Evolutionary conservation across 495 filamentous ascomycete genomes (phyloP), one percentile per base, ranked within the genome.

Genomic region (Podospora australis): DNA sequence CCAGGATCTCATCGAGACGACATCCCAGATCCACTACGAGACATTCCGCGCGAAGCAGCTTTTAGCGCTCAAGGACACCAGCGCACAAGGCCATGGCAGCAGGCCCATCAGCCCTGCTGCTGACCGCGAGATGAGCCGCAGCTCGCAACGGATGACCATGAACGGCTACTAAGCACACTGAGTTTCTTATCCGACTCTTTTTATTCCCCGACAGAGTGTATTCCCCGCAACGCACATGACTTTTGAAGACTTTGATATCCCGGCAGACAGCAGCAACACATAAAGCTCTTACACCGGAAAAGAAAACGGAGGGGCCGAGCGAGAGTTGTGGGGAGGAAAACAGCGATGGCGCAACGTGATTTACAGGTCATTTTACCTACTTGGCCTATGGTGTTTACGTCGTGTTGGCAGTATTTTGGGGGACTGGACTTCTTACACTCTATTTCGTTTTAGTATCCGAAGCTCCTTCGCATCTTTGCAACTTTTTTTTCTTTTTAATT

Each of bases 21-120:
- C 92, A n/a, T 95, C 90, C 56, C 92, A 97, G 75, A 99, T 97
- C 70, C 92, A 99, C 76, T 99, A 99, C 74, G 92, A 99, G 78
- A 94, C 88, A 42, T 99, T 97, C 90, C 91, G 92, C 70, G 91
- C 92, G 55, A 99, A 97, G 80, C 94, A 99, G 71, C 77, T 99
- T 59, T 70, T 99, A 56, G 92, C 92, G 41, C 78, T 99, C 58
- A 97, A 96, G 80, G 92, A 99, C 77, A 92, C 85, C 75, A 95
- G 88, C 65, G 88, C 87, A 50, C 86, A 87, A 47, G 81, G 84
- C 55, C 83, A 87, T 67, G 83, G 86, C 55, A 92, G 88, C 75
- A 77, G 92, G 64, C 92, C 92, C 51, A 98, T 98, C 74, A 90
- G 84, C 60, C 92, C 92, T 24, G 79, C 88, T 44, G 90, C 94